phyloP scores from a whole-genome alignment of 2,329 filamentous ascomycete species.

The Ascosphaera acerosa region DNA sequence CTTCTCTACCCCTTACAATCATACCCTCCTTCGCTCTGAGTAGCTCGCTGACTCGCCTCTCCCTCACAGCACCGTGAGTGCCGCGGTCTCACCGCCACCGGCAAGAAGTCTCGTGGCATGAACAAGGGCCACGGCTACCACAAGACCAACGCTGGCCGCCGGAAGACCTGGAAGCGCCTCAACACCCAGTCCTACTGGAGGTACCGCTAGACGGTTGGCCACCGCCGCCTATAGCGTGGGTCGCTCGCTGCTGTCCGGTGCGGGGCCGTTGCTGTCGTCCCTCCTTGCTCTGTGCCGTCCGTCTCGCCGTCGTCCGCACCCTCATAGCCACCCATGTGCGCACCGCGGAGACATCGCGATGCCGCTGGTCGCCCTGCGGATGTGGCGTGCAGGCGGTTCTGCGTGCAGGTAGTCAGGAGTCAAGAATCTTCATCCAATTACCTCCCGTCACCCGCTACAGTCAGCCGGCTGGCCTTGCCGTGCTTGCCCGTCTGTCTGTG shows the following conservation, averaged over 20 bases:
- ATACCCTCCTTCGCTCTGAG: not conserved
- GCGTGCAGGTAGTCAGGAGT: not conserved
- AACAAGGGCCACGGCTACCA: conserved; percentile 98
- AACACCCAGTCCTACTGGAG: conserved; percentile 98
- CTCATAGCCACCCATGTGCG: too few species aligned
- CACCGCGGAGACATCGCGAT: not conserved
- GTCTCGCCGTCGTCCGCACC: too few species aligned
- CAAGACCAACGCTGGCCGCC: conserved; percentile 89
- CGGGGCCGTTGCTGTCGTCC: too few species aligned
- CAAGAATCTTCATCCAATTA: not conserved
- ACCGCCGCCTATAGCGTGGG: too few species aligned
- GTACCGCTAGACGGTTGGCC: conserved; percentile 41
- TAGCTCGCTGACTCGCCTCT: not conserved
- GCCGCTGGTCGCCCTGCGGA: too few species aligned
- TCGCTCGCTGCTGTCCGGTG: conserved; percentile 9
- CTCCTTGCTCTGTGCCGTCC: too few species aligned
- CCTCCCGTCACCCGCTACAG: too few species aligned
- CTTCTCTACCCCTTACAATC: not conserved
- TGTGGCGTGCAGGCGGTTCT: too few species aligned
- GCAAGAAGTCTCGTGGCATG: conserved; percentile 98
- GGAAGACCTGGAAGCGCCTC: conserved; percentile 99
- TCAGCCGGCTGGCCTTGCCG: too few species aligned
- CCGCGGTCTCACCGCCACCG: conserved; percentile 89
- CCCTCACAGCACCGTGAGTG: conserved; percentile 60
- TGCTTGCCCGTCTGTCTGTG: too few species aligned